Evolutionary conservation across 1,284 basidiomycete genomes (phyloP), one percentile per base, ranked within the genome.

Genomic region (Boletus semigastroideus): DNA sequence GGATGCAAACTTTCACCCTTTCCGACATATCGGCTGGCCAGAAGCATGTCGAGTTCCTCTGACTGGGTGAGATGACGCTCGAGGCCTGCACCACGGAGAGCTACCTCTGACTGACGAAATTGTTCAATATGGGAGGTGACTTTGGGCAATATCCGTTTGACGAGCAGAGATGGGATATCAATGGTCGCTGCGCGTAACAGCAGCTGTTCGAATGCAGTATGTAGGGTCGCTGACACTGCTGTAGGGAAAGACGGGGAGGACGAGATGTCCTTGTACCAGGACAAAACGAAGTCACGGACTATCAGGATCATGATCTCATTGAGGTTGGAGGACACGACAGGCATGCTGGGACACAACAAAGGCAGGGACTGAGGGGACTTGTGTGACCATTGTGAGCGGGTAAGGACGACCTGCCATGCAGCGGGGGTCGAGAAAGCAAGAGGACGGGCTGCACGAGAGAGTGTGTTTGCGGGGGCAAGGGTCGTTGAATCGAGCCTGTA

Each of bases 21-120:
- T 17, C 77, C 71, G 34, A 66, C 82, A 68, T 93, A 94, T 49
- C 84, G 79, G 59, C 83, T 86, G 1, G 92, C 92, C 25, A 95
- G 74, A 13, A 95, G 75, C 36, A 94, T 74, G 64, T 95, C 92
- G 14, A 93, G 76, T 62, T 94, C 92, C 65, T 92, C 90, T 2
- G 90, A 92, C 64, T 92, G 89, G 0, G 88, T 91, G 49, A 92
- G 72, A 54, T 80, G 82, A 39, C 88, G 82, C 65, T 91, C 87
- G 49, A 92, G 71, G 6, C 82, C 86, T 9, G 84, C 86, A 33
- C 89, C 90, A 30, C 85, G 83, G 36, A 91, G 76, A 8, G 85
- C 85, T 42, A 91, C 79, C 68, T 96, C 93, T n/a, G 94, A 92
- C 57, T 90, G 83, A n/a, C 91, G 86, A 66, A 92, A 98, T 47